A percentile compares a stretch with the other conserved stretches of the same genome.
Evolutionary conservation across 208 protist species (phyloP).

Genomic region (Blechomonas ayalai): DNA sequence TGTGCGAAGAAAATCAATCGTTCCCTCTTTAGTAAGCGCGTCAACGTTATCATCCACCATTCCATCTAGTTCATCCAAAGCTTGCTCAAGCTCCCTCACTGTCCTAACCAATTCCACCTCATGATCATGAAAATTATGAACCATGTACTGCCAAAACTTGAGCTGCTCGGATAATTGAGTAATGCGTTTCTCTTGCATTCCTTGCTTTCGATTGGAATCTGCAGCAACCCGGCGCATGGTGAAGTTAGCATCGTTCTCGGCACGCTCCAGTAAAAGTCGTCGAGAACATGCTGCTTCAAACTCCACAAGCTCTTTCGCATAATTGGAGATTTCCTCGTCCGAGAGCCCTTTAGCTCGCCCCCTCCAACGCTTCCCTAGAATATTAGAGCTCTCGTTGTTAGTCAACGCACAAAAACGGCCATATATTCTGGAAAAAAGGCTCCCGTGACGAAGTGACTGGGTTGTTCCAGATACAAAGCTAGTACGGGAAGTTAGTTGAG

Average conservation of each 20-base stretch:
- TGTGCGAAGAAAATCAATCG: slow-evolving; percentile 69
- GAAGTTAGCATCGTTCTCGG: slow-evolving; percentile 80
- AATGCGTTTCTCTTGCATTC: slow-evolving; percentile 86
- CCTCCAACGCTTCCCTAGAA: slow-evolving; percentile 83
- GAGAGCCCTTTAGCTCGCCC: slow-evolving; percentile 62
- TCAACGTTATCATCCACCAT: slow-evolving; percentile 38
- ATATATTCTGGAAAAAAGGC: slow-evolving; percentile 28
- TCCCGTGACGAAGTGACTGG: slow-evolving; percentile 53
- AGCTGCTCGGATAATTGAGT: slow-evolving; percentile 81
- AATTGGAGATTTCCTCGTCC: slow-evolving; percentile 81
- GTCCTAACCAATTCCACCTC: slow-evolving; percentile 79
- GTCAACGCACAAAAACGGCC: slow-evolving; percentile 17
- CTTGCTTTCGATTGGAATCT: slow-evolving; percentile 77
- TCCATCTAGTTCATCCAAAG: slow-evolving; percentile 79
- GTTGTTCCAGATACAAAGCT: slow-evolving; percentile 76
- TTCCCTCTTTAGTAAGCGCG: slow-evolving; percentile 51
- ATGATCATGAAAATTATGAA: slow-evolving; percentile 90
- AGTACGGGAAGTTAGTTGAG: slow-evolving; percentile 62
- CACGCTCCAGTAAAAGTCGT: slow-evolving; percentile 74
- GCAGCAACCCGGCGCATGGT: slow-evolving; percentile 83
- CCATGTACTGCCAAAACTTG: slow-evolving; percentile 92
- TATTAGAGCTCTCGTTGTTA: slow-evolving; percentile 68
- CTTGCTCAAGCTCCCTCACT: slow-evolving; percentile 51
- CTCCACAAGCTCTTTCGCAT: slow-evolving; percentile 87
- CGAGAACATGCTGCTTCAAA: slow-evolving; percentile 80